phyloP scores from a whole-genome alignment of 306 rosid genomes.

The Trifolium repens region DNA sequence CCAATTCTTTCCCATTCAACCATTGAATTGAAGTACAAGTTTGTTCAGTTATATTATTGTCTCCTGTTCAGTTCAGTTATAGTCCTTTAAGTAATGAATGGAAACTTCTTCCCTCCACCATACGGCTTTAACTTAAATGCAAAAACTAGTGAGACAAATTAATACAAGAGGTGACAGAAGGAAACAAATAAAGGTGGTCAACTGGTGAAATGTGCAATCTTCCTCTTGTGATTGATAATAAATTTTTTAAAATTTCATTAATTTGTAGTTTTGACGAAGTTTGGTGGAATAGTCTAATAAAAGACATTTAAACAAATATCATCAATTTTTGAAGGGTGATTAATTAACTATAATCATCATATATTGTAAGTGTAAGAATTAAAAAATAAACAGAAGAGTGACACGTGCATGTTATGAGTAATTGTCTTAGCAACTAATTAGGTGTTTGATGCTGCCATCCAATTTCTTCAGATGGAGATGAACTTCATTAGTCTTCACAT shows the following conservation, averaged over 20 bases:
- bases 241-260: conserved; percentile 8
- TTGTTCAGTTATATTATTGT: too few relatives aligned
- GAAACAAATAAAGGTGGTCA: conserved; percentile 35
- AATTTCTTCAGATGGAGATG: conserved; percentile 55
- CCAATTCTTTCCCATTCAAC: too few relatives aligned
- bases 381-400: not conserved
- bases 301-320: conserved; percentile 53
- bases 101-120: not conserved
- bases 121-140: not conserved
- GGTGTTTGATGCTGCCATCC: conserved; percentile 48
- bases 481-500: conserved; percentile 39
- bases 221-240: conserved; percentile 15
- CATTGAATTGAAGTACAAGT: too few relatives aligned
- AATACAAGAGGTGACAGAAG: not conserved
- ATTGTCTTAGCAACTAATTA: conserved; percentile 48
- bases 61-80: not conserved
- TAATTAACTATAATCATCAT: conserved; percentile 30
- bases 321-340: conserved; percentile 39
- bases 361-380: conserved; percentile 1
- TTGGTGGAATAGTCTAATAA: conserved; percentile 53
- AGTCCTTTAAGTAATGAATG: not conserved
- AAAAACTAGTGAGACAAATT: not conserved
- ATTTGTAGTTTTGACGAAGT: conserved; percentile 48
- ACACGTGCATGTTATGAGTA: conserved; percentile 19
- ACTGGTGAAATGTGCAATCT: conserved; percentile 40